Percentiles rank a stretch among this genome's conserved stretches.
Evolutionary conservation across 768 basidiomycete genomes (phyloP).

Genomic region (Thelephora ganbajun): DNA sequence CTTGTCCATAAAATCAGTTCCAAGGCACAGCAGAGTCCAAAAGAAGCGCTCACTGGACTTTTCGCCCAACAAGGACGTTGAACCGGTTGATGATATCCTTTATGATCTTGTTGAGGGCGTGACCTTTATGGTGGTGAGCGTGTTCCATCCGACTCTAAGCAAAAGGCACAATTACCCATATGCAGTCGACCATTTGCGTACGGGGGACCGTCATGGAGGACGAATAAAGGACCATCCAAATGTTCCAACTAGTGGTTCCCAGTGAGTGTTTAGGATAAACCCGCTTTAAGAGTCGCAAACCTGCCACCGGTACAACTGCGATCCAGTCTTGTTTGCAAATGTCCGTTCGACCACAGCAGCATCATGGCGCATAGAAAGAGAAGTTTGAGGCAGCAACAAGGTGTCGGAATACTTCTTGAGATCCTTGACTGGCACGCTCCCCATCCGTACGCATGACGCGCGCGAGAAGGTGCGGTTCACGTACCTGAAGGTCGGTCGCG

Average conservation of each 20-base stretch:
- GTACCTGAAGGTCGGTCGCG: too few relatives aligned
- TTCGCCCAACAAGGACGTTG: constrained; percentile 60
- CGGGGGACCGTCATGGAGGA: constrained; percentile 92
- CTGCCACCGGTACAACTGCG: constrained; percentile 70
- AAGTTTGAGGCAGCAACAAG: constrained; percentile 69
- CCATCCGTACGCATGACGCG: too few relatives aligned
- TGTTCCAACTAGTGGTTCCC: constrained; percentile 40
- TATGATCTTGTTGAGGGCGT: constrained; percentile 89
- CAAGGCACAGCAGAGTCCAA: background rate
- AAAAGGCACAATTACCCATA: constrained; percentile 47
- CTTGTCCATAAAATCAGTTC: constrained; percentile 24
- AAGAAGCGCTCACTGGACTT: constrained; percentile 57
- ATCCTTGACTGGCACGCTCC: too few relatives aligned
- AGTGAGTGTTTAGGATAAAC: background rate
- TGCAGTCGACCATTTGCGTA: constrained; percentile 96
- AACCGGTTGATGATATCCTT: constrained; percentile 95
- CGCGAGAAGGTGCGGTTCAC: too few relatives aligned
- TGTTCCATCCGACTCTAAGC: background rate
- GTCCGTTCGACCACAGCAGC: constrained; percentile 44
- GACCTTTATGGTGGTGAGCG: constrained; percentile 36
- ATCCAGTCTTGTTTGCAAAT: constrained; percentile 50
- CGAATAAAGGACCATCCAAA: constrained; percentile 54
- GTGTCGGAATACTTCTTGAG: constrained; percentile 23
- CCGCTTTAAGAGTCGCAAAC: constrained; percentile 22
- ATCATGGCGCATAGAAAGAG: constrained; percentile 62